These are phyloP conservation scores for Sutorius australiensis DNA, from an alignment of 768 basidiomycete species.

Conservation along the genomic window DNA sequence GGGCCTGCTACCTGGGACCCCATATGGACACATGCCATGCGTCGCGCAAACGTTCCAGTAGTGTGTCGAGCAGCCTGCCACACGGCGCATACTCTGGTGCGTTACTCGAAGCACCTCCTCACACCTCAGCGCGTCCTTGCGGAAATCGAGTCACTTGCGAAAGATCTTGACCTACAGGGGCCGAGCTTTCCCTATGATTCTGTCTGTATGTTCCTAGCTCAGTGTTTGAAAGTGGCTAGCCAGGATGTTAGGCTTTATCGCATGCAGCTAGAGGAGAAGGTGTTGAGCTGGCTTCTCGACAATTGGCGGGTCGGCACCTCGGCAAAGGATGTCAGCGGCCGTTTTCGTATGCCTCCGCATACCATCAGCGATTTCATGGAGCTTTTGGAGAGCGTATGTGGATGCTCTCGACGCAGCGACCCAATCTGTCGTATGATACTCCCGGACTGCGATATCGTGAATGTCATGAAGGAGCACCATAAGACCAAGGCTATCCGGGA, in stretches of 20 bases:
- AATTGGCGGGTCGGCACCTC: slow-evolving; percentile 56
- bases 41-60: slow-evolving; percentile 61
- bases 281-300: slow-evolving; percentile 75
- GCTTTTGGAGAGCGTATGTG: slow-evolving; percentile 64
- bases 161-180: slow-evolving; percentile 88
- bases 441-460: slow-evolving; percentile 66
- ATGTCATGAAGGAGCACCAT: slow-evolving; percentile 55
- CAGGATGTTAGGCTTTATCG: slow-evolving; percentile 82
- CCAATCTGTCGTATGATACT: slow-evolving; percentile 50
- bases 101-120: slow-evolving; percentile 40
- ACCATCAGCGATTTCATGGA: slow-evolving; percentile 57
- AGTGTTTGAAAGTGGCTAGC: slow-evolving; percentile 65
- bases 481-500: slow-evolving; percentile 60
- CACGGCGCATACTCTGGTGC: slow-evolving; percentile 53
- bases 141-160: slow-evolving; percentile 76
- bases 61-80: slow-evolving; percentile 82
- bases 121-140: slow-evolving; percentile 54
- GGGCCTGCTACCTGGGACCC: slow-evolving; percentile 60
- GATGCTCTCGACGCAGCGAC: slow-evolving; percentile 43
- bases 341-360: slow-evolving; percentile 47
- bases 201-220: slow-evolving; percentile 77
- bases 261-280: slow-evolving; percentile 84
- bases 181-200: slow-evolving; percentile 85
- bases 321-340: slow-evolving; percentile 34
- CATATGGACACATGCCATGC: slow-evolving; percentile 80